Percentiles rank a stretch among this genome's conserved stretches.
Evolutionary conservation across 2,329 filamentous ascomycete genomes (phyloP).

Genomic region (Tolypocladium nubicola): DNA sequence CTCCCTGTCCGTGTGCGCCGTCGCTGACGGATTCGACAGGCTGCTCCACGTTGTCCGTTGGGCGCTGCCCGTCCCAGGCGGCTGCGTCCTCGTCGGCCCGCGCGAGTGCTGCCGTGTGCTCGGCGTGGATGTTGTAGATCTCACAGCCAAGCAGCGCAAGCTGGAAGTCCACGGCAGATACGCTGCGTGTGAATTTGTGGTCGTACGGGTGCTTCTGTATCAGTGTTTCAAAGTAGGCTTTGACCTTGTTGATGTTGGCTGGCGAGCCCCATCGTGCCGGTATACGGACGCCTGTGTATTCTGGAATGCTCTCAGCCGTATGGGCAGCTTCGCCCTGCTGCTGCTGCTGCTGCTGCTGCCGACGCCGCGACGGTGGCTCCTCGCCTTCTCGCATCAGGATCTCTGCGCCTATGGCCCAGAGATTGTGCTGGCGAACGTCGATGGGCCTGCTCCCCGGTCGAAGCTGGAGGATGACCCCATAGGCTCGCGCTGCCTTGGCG

Average conservation of each 20-base stretch:
- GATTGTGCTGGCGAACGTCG: slow-evolving; percentile 57
- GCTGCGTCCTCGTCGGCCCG: neutral
- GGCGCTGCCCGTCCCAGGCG: neutral
- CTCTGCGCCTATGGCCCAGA: slow-evolving; percentile 81
- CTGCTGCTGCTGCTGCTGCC: neutral
- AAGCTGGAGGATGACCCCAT: slow-evolving; percentile 60
- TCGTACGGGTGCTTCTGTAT: slow-evolving; percentile 69
- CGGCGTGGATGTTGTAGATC: slow-evolving; percentile 62
- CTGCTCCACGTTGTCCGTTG: slow-evolving; percentile 14
- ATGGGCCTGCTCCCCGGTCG: slow-evolving; percentile 30
- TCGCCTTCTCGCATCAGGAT: slow-evolving; percentile 58
- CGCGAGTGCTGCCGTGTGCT: slow-evolving; percentile 36
- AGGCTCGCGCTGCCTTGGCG: slow-evolving; percentile 60
- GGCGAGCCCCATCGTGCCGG: slow-evolving; percentile 29
- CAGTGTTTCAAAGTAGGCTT: slow-evolving; percentile 63
- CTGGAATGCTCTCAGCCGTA: neutral
- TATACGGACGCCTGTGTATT: neutral
- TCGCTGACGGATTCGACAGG: neutral
- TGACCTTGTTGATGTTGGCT: slow-evolving; percentile 33
- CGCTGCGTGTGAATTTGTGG: slow-evolving; percentile 42
- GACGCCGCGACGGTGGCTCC: slow-evolving; percentile 7
- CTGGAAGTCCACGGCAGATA: slow-evolving; percentile 68
- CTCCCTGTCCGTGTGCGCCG: slow-evolving; percentile 1
- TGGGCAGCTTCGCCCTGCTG: neutral
- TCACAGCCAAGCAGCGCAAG: slow-evolving; percentile 72